phyloP scores from a whole-genome alignment of 139 green algal genomes.

The Chlamydomonas urium region DNA sequence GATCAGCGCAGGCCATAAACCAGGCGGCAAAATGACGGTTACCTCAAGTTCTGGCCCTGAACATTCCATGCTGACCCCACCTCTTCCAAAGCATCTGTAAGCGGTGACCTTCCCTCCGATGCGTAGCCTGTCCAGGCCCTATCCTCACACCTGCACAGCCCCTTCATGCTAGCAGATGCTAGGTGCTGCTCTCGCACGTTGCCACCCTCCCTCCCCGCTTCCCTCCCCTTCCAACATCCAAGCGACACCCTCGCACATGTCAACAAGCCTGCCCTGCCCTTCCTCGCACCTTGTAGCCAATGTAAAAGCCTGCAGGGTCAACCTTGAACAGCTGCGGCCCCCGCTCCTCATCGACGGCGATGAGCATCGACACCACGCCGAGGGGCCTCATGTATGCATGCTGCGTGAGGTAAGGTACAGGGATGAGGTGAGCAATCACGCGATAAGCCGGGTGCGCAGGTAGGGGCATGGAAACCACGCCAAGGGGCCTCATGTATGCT shows the following conservation, averaged over 20 bases:
- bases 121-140: too few relatives aligned
- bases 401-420: slow-evolving; percentile 41
- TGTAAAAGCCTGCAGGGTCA: slow-evolving; percentile 96
- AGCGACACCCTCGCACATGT: not conserved
- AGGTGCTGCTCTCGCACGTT: not conserved
- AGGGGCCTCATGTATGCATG: slow-evolving; percentile 88
- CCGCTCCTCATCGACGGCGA: slow-evolving; percentile 91
- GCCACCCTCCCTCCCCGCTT: not conserved
- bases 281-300: slow-evolving; percentile 89
- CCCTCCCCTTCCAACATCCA: not conserved
- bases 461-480: slow-evolving; percentile 85
- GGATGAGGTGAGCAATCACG: not conserved
- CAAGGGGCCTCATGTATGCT: slow-evolving; percentile 88
- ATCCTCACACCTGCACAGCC: too few relatives aligned
- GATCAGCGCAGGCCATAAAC: too few relatives aligned
- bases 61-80: too few relatives aligned
- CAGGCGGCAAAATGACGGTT: too few relatives aligned
- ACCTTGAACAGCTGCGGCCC: slow-evolving; percentile 96
- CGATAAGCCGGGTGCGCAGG: too few relatives aligned
- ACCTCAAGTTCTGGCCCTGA: too few relatives aligned
- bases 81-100: too few relatives aligned
- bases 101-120: too few relatives aligned
- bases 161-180: too few relatives aligned
- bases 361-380: slow-evolving; percentile 83
- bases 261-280: not conserved